Conservation (phyloP, 495 filamentous ascomycete genomes). For the Beverwykella pulmonaria region DNA sequence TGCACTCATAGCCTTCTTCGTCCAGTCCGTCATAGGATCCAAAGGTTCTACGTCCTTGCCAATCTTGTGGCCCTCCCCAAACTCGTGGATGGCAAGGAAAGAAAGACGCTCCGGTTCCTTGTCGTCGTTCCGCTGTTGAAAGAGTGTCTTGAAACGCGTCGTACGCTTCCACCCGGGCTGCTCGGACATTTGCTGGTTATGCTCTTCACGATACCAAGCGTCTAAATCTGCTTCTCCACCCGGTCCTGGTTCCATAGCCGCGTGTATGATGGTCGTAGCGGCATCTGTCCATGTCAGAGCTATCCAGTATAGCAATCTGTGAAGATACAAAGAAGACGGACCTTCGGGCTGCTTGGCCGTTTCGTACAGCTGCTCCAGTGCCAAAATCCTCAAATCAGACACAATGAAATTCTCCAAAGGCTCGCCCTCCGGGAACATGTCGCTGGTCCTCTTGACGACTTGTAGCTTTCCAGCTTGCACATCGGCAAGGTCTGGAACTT, state of each 20-base stretch:
- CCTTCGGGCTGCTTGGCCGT: slow-evolving; percentile 31
- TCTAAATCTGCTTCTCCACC: slow-evolving; percentile 31
- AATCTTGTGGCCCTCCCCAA: slow-evolving; percentile 35
- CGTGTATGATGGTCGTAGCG: slow-evolving; percentile 20
- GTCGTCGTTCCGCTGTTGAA: slow-evolving; percentile 12
- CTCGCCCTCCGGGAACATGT: slow-evolving; percentile 17
- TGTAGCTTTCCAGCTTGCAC: slow-evolving; percentile 29
- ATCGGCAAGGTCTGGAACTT: slow-evolving; percentile 35
- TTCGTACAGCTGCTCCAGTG: slow-evolving; percentile 32
- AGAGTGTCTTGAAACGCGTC: slow-evolving; percentile 21
- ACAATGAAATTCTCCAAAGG: slow-evolving; percentile 20
- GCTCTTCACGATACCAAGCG: slow-evolving; percentile 38
- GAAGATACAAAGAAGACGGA: neutral
- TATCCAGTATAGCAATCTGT: neutral
- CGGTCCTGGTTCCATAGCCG: slow-evolving; percentile 21
- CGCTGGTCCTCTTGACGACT: slow-evolving; percentile 15
- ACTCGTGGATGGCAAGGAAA: slow-evolving; percentile 36
- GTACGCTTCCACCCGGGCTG: slow-evolving; percentile 36
- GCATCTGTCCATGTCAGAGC: slow-evolving; percentile 15
- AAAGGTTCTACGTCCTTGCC: slow-evolving; percentile 29
- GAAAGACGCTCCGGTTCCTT: slow-evolving; percentile 14
- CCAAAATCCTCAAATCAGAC: slow-evolving; percentile 23
- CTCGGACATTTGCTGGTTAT: slow-evolving; percentile 37
- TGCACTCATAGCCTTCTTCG: slow-evolving; percentile 21
- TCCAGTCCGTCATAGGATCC: slow-evolving; percentile 34